These are phyloP conservation scores for Plantago coronopus DNA, from an alignment of 305 asterid species.

Conservation along the genomic window DNA sequence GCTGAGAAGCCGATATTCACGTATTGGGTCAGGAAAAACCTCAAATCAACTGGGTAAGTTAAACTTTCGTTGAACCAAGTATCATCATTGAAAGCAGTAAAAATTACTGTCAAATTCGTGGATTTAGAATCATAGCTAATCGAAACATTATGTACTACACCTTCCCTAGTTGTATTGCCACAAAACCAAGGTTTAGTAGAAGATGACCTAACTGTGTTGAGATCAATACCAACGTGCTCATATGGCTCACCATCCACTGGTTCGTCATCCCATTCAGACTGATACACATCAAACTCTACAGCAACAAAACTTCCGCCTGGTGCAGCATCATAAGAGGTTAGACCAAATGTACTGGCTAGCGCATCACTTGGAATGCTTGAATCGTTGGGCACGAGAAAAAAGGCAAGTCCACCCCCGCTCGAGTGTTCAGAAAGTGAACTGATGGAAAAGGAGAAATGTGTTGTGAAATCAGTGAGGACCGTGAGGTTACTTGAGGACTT, in stretches of 20 bases:
- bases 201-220: conserved; percentile 25
- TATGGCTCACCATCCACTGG: too few relatives aligned
- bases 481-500: conserved; percentile 18
- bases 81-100: conserved; percentile 5
- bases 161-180: background rate
- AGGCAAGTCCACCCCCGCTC: conserved; percentile 30
- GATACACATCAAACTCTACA: conserved; percentile 24
- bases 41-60: conserved; percentile 17
- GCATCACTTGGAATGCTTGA: conserved; percentile 15
- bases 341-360: conserved; percentile 22
- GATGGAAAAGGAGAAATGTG: conserved; percentile 29
- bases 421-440: background rate
- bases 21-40: conserved; percentile 23
- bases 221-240: conserved; percentile 28
- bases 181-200: conserved; percentile 18
- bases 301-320: conserved; percentile 17
- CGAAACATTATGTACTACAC: conserved; percentile 21
- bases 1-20: conserved; percentile 41
- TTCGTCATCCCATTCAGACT: conserved; percentile 14
- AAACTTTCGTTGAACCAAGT: background rate
- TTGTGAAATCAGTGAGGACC: conserved; percentile 27
- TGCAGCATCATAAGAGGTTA: conserved; percentile 2
- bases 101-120: conserved; percentile 13
- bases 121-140: conserved; percentile 23
- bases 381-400: conserved; percentile 29